A percentile compares a stretch with the other conserved stretches of the same genome.
Conservation (phyloP, 2,329 filamentous ascomycete genomes). For the Cladosporium cucumerinum region DNA sequence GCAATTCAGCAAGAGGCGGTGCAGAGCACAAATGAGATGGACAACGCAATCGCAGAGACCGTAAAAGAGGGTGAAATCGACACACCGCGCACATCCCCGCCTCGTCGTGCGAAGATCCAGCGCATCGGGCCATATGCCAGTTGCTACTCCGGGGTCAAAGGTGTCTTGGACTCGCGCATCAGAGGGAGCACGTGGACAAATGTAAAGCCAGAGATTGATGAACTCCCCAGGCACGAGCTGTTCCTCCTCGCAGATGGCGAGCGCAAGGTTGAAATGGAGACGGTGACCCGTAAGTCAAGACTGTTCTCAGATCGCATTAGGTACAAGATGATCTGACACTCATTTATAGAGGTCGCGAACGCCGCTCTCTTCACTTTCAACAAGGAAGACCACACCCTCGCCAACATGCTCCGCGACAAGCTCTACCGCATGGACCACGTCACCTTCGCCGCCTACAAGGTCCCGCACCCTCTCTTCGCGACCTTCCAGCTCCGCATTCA, state of each 20-base stretch:
- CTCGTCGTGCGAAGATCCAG: not conserved
- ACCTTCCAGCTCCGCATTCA: slow-evolving; percentile 75
- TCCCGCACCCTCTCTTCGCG: slow-evolving; percentile 43
- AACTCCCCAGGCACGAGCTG: slow-evolving; percentile 72
- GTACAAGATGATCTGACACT: not conserved
- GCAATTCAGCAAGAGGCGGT: slow-evolving; percentile 2
- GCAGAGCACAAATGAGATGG: not conserved
- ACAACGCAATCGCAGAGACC: not conserved
- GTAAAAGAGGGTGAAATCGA: not conserved
- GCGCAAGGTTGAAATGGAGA: slow-evolving; percentile 86
- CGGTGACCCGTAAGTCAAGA: slow-evolving; percentile 73
- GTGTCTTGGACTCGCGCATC: slow-evolving; percentile 21
- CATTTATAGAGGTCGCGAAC: slow-evolving; percentile 60
- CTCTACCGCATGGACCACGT: slow-evolving; percentile 82
- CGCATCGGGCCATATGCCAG: not conserved
- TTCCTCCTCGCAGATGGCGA: slow-evolving; percentile 84
- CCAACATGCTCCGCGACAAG: slow-evolving; percentile 81
- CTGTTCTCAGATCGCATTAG: not conserved
- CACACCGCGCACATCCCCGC: not conserved
- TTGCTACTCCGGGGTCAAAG: not conserved
- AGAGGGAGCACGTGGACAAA: slow-evolving; percentile 21
- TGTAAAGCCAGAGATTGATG: slow-evolving; percentile 30
- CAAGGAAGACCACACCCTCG: slow-evolving; percentile 96
- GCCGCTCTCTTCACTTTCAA: slow-evolving; percentile 93
- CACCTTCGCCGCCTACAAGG: slow-evolving; percentile 88